Base-by-base conservation (phyloP, 2,329 filamentous ascomycete genomes). In the Leptographium radiaticola region DNA sequence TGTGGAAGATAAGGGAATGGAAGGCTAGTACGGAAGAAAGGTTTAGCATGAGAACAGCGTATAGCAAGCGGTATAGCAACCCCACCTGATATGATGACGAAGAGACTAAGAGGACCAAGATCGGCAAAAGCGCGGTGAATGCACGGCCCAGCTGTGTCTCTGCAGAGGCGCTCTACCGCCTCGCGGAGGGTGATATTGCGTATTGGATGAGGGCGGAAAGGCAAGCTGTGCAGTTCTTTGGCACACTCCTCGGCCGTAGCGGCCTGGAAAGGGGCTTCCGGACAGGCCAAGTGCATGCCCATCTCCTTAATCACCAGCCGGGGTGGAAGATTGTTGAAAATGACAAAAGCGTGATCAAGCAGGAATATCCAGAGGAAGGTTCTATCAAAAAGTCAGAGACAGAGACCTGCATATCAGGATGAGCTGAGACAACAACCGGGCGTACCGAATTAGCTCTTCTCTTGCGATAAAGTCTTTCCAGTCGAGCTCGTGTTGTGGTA, bases 321-420 rank as follows among this genome's bases (percentile, higher is more conserved):
- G 2, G 53, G 48, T 4, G 53, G 53, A n/a, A 55, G 53, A 40
- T 55, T 55, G 53, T 55, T 55, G 44, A 55, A 55, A 30, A 55
- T 55, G 30, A 38, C 53, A 52, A 55, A 55, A 2, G 53, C 53
- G 2, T 55, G 53, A 42, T 55, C 53, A 7, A 55, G 30, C 25
- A 55, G 20, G 5, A 36, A 55, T 9, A 55, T 52, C 53, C 53
- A 55, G 2, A 55, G 4, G 7, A 55, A 51, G 1, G 49, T 47
- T 5, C 33, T 49, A 16, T 20, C 2, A 2, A 10, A n/a, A 34
- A n/a, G n/a, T n/a, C n/a, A n/a, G n/a, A n/a, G 45, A 34, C 30
- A 33, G 25, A 33, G 13, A 6, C 2, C 25, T 33, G 25, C 45
- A 33, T 6, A n/a, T n/a, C 30, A 12, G 9, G 3, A 18, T n/a